Conservation (phyloP, 2,329 filamentous ascomycete genomes). For the Colletotrichum liriopes region DNA sequence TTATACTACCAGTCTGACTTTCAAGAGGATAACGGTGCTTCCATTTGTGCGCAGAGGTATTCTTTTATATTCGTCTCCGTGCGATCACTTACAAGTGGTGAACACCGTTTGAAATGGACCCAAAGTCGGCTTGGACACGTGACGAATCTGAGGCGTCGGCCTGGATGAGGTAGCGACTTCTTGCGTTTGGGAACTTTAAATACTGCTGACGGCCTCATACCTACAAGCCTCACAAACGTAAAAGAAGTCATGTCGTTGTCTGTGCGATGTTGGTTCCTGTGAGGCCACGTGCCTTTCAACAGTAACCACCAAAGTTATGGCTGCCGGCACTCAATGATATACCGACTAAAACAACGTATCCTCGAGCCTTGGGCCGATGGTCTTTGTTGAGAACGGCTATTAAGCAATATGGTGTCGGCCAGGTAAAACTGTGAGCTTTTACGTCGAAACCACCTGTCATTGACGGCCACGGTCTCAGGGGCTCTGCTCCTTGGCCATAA, state of each 20-base stretch:
- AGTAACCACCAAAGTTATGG: neutral
- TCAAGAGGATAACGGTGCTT: neutral
- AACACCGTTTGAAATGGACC: too few relatives aligned
- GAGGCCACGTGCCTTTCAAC: neutral
- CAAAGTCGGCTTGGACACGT: too few relatives aligned
- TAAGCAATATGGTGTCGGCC: neutral
- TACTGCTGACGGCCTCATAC: too few relatives aligned
- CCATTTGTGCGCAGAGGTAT: neutral
- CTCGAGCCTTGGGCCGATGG: neutral
- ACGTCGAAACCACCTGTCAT: neutral
- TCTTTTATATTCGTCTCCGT: too few relatives aligned
- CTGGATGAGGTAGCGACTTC: too few relatives aligned
- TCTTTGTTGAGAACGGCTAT: neutral
- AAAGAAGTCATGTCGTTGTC: too few relatives aligned
- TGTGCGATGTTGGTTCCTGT: neutral
- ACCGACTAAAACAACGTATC: neutral
- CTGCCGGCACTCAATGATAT: too few relatives aligned
- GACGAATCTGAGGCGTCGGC: too few relatives aligned
- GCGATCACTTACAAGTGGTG: too few relatives aligned
- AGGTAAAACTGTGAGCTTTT: neutral
- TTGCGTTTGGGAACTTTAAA: too few relatives aligned
- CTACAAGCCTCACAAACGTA: too few relatives aligned
- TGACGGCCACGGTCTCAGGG: neutral
- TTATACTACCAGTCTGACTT: neutral
- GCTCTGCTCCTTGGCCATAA: neutral